Percentiles rank a stretch among this genome's conserved stretches.
Evolutionary conservation across 257 asterid genomes (phyloP).

Genomic region (Phtheirospermum japonicum): DNA sequence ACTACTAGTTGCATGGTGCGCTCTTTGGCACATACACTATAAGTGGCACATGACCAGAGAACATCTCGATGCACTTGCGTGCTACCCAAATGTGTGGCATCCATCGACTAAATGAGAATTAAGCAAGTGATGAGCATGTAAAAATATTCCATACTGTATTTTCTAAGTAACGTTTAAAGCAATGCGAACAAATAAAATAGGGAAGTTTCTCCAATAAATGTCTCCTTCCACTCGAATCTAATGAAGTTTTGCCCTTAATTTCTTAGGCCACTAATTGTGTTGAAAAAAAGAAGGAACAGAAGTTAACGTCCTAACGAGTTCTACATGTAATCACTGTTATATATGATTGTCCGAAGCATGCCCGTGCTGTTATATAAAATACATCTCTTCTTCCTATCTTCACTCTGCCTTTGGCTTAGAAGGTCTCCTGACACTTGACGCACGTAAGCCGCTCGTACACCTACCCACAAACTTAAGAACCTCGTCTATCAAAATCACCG

Average conservation of each 20-base stretch:
- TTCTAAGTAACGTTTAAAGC: no score
- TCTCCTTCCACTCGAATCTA: no score
- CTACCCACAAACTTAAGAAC: conserved; percentile 86
- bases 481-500: conserved; percentile 84
- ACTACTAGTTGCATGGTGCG: no score
- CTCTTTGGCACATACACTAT: no score
- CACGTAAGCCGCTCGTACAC: conserved; percentile 47
- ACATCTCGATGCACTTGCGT: no score
- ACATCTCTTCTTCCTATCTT: background rate
- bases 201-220: no score
- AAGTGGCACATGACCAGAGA: no score
- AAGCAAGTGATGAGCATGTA: no score
- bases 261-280: conserved; percentile 32
- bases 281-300: conserved; percentile 27
- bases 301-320: background rate
- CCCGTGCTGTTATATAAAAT: background rate
- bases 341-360: conserved; percentile 28
- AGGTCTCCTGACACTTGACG: conserved; percentile 35
- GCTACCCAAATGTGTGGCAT: no score
- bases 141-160: no score
- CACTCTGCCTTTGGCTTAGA: conserved; percentile 63
- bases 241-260: conserved; percentile 28
- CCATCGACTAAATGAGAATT: no score
- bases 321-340: conserved; percentile 26
- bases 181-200: no score